Evolutionary conservation across 352 stramenopile genomes (phyloP).

Genomic region (Globisporangium paddicum): DNA sequence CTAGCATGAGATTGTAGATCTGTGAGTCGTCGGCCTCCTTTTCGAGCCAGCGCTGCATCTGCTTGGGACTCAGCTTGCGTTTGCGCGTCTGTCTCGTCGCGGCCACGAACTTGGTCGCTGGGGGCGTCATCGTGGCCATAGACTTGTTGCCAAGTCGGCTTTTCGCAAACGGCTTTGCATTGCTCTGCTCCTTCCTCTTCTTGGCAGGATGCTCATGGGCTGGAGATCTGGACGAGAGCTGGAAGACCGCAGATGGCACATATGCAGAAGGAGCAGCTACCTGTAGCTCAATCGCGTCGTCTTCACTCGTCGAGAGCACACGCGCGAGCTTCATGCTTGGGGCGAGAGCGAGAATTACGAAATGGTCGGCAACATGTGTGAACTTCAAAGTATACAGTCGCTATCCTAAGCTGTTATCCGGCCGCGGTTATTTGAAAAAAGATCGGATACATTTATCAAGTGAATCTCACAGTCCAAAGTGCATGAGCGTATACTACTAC

Average conservation of each 20-base stretch:
- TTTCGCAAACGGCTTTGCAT: neutral
- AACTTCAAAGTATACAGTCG: no score
- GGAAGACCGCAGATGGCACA: neutral
- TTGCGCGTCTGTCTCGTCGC: neutral
- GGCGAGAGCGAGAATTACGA: neutral
- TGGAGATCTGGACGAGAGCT: neutral
- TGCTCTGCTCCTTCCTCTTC: neutral
- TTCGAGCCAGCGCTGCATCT: constrained; percentile 8
- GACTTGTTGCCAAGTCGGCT: neutral
- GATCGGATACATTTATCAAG: no score
- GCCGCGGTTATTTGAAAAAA: no score
- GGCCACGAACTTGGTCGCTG: neutral
- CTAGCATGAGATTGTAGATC: constrained; percentile 10
- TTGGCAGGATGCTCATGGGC: neutral
- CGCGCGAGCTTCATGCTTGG: neutral
- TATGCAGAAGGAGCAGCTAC: neutral
- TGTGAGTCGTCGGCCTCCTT: constrained; percentile 11
- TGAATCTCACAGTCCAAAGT: no score
- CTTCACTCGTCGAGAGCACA: neutral
- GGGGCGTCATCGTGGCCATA: neutral
- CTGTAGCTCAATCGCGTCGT: neutral
- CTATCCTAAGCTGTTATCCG: no score
- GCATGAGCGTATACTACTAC: no score
- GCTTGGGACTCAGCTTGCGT: constrained; percentile 6
- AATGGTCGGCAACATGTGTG: no score